These are phyloP conservation scores for Friedmanniomyces endolithicus DNA, from an alignment of 495 filamentous ascomycete genomes.

Conservation along the genomic window DNA sequence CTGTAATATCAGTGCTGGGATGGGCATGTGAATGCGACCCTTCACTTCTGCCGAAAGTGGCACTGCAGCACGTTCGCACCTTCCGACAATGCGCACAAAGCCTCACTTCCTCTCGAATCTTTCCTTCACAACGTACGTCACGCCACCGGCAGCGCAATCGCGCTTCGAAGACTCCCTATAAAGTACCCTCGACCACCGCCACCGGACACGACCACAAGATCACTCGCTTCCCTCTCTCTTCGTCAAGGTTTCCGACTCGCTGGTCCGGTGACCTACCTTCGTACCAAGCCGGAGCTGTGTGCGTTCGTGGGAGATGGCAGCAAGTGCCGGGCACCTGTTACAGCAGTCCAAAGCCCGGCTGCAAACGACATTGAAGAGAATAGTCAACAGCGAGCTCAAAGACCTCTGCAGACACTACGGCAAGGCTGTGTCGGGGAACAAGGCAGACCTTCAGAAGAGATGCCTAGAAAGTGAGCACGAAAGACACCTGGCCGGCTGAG, in stretches of 20 bases:
- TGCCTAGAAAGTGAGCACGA: constrained; percentile 58
- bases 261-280: background rate
- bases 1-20: background rate
- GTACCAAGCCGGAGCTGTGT: background rate
- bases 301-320: constrained; percentile 32
- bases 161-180: background rate
- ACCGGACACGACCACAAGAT: background rate
- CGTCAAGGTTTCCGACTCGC: background rate
- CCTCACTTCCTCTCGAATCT: background rate
- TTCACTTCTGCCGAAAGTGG: background rate
- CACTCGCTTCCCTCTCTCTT: background rate
- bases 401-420: constrained; percentile 56
- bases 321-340: constrained; percentile 32
- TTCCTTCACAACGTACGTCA: background rate
- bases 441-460: constrained; percentile 62
- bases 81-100: constrained; percentile 7
- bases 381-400: constrained; percentile 63
- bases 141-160: background rate
- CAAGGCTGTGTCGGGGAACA: constrained; percentile 64
- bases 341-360: constrained; percentile 27
- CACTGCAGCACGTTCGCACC: background rate
- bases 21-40: background rate
- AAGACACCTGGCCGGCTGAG: background rate
- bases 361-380: constrained; percentile 40
- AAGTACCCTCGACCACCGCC: background rate